Conservation (phyloP, 78 protist species). For the Dictyostelium discoideum region DNA sequence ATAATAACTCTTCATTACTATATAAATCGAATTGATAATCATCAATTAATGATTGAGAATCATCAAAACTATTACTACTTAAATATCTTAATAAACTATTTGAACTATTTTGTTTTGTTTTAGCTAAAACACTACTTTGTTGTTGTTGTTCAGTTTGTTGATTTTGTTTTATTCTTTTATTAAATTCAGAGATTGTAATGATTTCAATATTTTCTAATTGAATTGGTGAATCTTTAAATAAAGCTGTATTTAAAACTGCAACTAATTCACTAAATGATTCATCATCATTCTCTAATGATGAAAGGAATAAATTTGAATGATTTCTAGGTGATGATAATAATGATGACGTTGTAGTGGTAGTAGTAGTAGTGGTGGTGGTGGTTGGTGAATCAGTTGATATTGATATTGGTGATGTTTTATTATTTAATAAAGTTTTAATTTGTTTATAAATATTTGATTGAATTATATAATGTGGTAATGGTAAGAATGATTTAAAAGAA, state of each 20-base stretch:
- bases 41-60: neutral
- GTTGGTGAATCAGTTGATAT: neutral
- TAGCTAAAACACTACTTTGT: neutral
- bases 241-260: slow-evolving; percentile 23
- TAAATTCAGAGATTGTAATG: slow-evolving; percentile 14
- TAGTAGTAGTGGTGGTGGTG: neutral
- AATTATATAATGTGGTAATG: slow-evolving; percentile 61
- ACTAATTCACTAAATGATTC: slow-evolving; percentile 14
- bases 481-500: slow-evolving; percentile 43
- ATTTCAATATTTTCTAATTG: slow-evolving; percentile 45
- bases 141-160: neutral
- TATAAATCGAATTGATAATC: slow-evolving; percentile 29
- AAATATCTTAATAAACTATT: neutral
- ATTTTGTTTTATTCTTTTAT: neutral
- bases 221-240: slow-evolving; percentile 64
- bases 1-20: slow-evolving; percentile 34
- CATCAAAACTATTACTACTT: neutral
- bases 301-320: neutral
- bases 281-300: slow-evolving; percentile 12
- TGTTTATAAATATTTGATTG: slow-evolving; percentile 22
- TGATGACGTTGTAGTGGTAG: neutral
- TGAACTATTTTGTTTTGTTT: neutral
- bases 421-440: neutral
- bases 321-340: neutral
- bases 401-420: neutral